Percentiles rank a stretch among this genome's conserved stretches.
Evolutionary conservation across 2,329 filamentous ascomycete species (phyloP).

Genomic region (Shiraia bambusicola): DNA sequence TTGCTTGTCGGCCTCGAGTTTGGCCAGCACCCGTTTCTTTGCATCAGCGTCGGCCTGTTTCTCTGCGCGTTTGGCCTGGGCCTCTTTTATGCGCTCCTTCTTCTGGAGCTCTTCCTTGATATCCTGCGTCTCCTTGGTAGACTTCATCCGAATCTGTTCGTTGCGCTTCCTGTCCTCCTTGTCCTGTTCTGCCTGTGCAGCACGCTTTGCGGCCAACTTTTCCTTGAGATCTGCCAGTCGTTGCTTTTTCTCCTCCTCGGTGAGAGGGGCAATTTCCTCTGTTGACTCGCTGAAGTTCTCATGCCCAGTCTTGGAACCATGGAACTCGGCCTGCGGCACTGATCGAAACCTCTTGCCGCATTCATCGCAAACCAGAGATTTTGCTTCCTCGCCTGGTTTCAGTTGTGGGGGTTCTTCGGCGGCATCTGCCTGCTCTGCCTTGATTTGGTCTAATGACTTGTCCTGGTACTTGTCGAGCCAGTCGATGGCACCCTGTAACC

Average conservation of each 20-base stretch:
- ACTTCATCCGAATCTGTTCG: constrained; percentile 81
- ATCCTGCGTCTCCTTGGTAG: constrained; percentile 85
- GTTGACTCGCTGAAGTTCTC: constrained; percentile 90
- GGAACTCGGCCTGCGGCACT: constrained; percentile 80
- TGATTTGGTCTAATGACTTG: constrained; percentile 79
- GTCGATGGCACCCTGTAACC: constrained; percentile 82
- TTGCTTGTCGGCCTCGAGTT: constrained; percentile 93
- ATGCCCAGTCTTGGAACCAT: constrained; percentile 88
- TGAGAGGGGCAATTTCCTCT: constrained; percentile 86
- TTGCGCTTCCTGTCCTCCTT: constrained; percentile 83
- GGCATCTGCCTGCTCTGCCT: constrained; percentile 48
- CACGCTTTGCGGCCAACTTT: constrained; percentile 71
- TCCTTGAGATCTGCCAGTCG: constrained; percentile 73
- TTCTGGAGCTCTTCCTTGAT: constrained; percentile 83
- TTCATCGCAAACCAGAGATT: constrained; percentile 89
- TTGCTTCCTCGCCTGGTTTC: constrained; percentile 69
- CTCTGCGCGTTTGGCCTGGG: constrained; percentile 80
- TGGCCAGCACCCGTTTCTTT: constrained; percentile 85
- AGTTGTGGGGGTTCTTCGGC: constrained; percentile 61
- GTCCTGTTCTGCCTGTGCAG: constrained; percentile 67
- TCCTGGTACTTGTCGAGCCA: constrained; percentile 94
- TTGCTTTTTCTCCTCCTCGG: constrained; percentile 86
- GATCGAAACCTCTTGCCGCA: constrained; percentile 89
- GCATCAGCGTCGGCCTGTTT: constrained; percentile 83
- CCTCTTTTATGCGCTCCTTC: constrained; percentile 91